These are phyloP conservation scores for Davidsoniella eucalypti DNA, from an alignment of 2,329 filamentous ascomycete genomes.

Conservation along the genomic window DNA sequence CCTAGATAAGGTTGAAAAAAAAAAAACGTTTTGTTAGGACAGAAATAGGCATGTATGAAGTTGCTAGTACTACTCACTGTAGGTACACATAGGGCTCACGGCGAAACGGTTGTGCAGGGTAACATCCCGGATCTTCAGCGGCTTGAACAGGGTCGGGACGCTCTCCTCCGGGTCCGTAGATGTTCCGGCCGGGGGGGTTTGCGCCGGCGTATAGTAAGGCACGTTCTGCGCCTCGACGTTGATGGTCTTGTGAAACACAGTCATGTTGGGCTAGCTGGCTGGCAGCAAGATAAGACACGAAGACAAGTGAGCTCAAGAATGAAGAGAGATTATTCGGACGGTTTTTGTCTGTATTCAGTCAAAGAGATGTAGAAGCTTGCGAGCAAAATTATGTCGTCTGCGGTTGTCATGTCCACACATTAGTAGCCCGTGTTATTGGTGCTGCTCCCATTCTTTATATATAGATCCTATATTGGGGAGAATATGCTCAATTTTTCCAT, in stretches of 20 bases:
- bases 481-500: no score
- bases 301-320: neutral
- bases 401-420: no score
- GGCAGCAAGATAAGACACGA: neutral
- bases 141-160: constrained; percentile 38
- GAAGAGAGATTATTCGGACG: neutral
- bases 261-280: neutral
- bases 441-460: no score
- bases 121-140: constrained; percentile 36
- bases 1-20: constrained; percentile 28
- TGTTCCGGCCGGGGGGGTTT: constrained; percentile 34
- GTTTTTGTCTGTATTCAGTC: no score
- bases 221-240: constrained; percentile 23
- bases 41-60: neutral
- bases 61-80: constrained; percentile 7
- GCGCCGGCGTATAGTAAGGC: constrained; percentile 38
- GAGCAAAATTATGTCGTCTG: no score
- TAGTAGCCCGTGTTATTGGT: no score
- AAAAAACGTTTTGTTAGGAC: neutral
- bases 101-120: constrained; percentile 40
- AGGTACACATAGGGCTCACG: constrained; percentile 43
- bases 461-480: no score
- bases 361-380: neutral
- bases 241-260: neutral
- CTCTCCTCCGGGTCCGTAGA: constrained; percentile 16